phyloP scores from a whole-genome alignment of 176 grass and related monocot species.

The Carex cristatella region DNA sequence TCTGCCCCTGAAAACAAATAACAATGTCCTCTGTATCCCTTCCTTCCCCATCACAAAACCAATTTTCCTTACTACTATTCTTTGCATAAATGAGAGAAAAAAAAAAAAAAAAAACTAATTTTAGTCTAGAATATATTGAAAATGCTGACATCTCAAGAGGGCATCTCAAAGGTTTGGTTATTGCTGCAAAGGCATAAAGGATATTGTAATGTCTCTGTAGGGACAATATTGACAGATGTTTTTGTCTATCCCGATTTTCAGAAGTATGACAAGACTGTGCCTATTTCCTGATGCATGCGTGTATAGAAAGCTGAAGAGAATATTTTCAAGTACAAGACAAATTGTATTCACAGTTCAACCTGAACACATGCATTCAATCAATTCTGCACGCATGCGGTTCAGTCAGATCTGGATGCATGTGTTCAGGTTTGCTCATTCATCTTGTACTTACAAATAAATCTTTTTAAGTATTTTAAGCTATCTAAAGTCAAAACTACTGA shows the following conservation, averaged over 20 bases:
- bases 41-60: neutral
- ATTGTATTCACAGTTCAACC: too few relatives aligned
- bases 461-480: too few relatives aligned
- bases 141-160: neutral
- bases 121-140: neutral
- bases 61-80: neutral
- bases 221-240: neutral
- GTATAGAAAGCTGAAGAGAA: neutral
- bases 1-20: neutral
- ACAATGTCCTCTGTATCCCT: neutral
- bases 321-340: neutral
- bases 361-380: too few relatives aligned
- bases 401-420: too few relatives aligned
- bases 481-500: neutral
- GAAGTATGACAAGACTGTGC: neutral
- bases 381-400: too few relatives aligned
- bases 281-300: neutral
- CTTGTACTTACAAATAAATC: too few relatives aligned
- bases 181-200: neutral
- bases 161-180: neutral
- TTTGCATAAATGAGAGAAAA: neutral
- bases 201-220: neutral
- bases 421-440: too few relatives aligned
- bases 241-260: neutral
- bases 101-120: neutral